Evolutionary conservation across 2,329 filamentous ascomycete species (phyloP), one percentile per base, ranked within the genome.

Genomic region (Cladophialophora bantiana): DNA sequence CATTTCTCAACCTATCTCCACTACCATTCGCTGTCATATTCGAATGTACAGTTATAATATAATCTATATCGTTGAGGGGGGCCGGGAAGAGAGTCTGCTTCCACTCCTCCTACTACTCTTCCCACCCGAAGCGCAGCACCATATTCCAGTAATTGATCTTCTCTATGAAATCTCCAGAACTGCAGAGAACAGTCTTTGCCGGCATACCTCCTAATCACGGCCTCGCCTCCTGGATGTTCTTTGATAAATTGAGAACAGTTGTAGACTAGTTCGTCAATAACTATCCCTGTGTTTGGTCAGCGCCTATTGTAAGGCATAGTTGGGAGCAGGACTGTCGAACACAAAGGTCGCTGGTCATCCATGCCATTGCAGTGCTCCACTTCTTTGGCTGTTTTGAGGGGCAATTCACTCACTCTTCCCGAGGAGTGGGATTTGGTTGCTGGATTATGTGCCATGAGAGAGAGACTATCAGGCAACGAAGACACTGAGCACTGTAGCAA

Each of bases 131-230:
- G 45, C 3, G 54, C 31, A 13, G 54, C 40, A 18, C 70, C 71
- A 58, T 48, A 66, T 3, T 66, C 26, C 1, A 54, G 38, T 67
- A 75, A 67, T n/a, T 68, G 53, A 10, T 34, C 5, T 50, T 45
- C 36, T 26, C 59, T 61, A 54, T 77, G 75, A 36, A 77, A 75
- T 7, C 70, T 67, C 72, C 70, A 75, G 66, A 76, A 77, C 62
- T 75, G 75, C 74, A 73, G 76, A 2, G 72, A 73, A 58, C 75
- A 77, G 57, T 78, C 75, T 53, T 73, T 65, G 0, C 76, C 74
- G 13, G 64, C 65, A 59, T 77, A 77, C 26, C 68, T 73, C 36
- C 64, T 54, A 15, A 78, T 74, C 20, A 77, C 73, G 4, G 69
- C 67, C 10, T 72, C 66, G 1, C 75, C 74, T 4, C 75, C 76